Evolutionary conservation across 1,139 yeast species (phyloP).

Genomic region (Saccharomyces uvarum): DNA sequence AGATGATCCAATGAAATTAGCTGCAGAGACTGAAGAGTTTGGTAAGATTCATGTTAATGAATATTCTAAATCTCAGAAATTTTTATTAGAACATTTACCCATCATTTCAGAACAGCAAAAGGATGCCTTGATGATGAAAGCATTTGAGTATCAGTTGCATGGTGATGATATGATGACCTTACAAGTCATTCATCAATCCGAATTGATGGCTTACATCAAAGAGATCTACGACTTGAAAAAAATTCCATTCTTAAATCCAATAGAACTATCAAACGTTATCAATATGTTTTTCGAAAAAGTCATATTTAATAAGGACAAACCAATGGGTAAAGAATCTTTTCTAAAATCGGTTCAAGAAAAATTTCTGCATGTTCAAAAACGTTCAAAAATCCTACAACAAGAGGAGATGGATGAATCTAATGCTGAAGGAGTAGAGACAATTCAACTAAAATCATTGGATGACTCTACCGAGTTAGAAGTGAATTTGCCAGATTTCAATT

Average conservation of each 20-base stretch:
- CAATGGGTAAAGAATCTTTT: conserved; percentile 42
- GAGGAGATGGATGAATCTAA: conserved; percentile 33
- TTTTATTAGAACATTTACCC: conserved; percentile 50
- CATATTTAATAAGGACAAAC: conserved; percentile 41
- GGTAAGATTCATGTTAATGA: conserved; percentile 49
- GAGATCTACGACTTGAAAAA: conserved; percentile 48
- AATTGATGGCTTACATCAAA: conserved; percentile 68
- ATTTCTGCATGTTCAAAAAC: conserved; percentile 64
- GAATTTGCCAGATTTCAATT: conserved; percentile 52
- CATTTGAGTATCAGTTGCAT: conserved; percentile 74
- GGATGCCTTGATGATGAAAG: conserved; percentile 87
- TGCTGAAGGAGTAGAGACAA: conserved; percentile 58
- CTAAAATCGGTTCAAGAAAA: conserved; percentile 62
- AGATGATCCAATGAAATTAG: conserved; percentile 40
- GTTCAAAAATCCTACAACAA: conserved; percentile 60
- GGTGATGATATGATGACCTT: conserved; percentile 47
- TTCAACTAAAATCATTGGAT: conserved; percentile 83
- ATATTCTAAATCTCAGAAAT: conserved; percentile 42
- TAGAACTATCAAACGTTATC: conserved; percentile 47
- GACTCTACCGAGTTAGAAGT: conserved; percentile 73
- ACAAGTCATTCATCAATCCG: conserved; percentile 70
- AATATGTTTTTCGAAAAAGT: conserved; percentile 65
- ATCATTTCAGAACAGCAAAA: conserved; percentile 79
- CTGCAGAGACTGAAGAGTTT: conserved; percentile 60
- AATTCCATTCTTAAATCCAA: conserved; percentile 28